These are phyloP conservation scores for Penicillium soppii DNA, from an alignment of 495 filamentous ascomycete genomes.

Conservation along the genomic window DNA sequence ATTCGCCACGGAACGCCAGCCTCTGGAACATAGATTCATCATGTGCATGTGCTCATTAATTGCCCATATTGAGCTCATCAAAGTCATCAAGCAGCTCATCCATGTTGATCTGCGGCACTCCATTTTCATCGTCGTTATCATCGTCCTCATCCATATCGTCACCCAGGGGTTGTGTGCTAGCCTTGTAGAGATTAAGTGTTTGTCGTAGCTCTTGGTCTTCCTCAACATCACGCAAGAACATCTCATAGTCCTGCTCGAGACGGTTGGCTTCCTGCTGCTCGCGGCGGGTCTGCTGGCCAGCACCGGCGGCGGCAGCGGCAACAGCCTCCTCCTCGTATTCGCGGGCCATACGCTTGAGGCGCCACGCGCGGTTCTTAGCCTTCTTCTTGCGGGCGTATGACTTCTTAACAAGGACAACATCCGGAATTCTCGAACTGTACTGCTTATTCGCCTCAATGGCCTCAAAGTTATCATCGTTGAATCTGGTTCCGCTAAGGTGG, in stretches of 20 bases:
- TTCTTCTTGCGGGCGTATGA: slow-evolving; percentile 84
- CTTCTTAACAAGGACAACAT: slow-evolving; percentile 96
- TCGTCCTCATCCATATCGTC: slow-evolving; percentile 65
- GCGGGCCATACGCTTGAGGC: slow-evolving; percentile 85
- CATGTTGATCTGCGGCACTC: slow-evolving; percentile 71
- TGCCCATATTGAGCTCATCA: slow-evolving; percentile 48
- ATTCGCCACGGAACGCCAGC: no score
- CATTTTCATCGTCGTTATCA: slow-evolving; percentile 47
- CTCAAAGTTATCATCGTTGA: slow-evolving; percentile 84
- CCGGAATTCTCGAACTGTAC: slow-evolving; percentile 76
- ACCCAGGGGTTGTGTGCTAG: slow-evolving; percentile 40
- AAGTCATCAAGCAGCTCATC: slow-evolving; percentile 82
- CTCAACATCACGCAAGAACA: slow-evolving; percentile 95
- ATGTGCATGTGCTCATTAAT: slow-evolving; percentile 29
- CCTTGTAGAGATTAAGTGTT: slow-evolving; percentile 85
- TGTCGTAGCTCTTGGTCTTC: slow-evolving; percentile 86
- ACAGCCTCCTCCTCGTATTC: slow-evolving; percentile 73
- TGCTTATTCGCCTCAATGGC: slow-evolving; percentile 68
- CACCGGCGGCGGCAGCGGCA: no score
- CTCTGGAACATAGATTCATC: no score
- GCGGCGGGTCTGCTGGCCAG: no score
- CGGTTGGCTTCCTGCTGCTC: slow-evolving; percentile 69
- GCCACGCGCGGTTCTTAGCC: slow-evolving; percentile 85
- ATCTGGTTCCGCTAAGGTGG: slow-evolving; percentile 81
- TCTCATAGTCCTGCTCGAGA: slow-evolving; percentile 89